Conservation (phyloP, 108 stramenopile species). For the Fistulifera solaris region DNA sequence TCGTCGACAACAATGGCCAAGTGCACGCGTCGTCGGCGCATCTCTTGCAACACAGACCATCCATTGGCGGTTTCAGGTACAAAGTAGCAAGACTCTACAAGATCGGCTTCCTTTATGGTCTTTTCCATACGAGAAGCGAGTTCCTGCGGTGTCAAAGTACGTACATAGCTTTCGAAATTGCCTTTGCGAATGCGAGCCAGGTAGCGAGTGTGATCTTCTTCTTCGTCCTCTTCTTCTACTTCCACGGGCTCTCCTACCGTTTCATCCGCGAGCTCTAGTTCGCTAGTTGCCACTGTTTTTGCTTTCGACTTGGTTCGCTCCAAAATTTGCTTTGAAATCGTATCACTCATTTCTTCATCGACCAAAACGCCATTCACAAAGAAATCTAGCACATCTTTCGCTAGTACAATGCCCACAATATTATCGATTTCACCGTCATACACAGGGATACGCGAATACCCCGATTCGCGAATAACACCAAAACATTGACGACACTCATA, state of each 20-base stretch:
- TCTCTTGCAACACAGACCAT: constrained; percentile 95
- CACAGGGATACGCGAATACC: constrained; percentile 91
- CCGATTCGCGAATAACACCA: constrained; percentile 73
- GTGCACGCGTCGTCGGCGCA: constrained; percentile 88
- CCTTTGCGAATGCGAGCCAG: background rate
- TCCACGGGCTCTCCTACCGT: background rate
- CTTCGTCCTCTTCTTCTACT: constrained; percentile 1
- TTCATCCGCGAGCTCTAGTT: background rate
- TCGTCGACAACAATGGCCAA: constrained; percentile 98
- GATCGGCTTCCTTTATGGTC: constrained; percentile 67
- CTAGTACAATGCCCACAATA: constrained; percentile 91
- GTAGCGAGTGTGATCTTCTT: constrained; percentile 4
- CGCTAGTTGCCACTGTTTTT: background rate
- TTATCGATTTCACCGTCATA: constrained; percentile 97
- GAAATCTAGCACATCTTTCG: constrained; percentile 91
- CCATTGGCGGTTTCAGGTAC: constrained; percentile 95
- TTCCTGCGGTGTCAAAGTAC: constrained; percentile 67
- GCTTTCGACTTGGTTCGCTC: background rate
- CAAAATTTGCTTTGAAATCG: constrained; percentile 7
- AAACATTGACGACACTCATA: constrained; percentile 76
- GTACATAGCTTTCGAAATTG: constrained; percentile 45
- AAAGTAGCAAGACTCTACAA: constrained; percentile 93
- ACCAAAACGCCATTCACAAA: constrained; percentile 84
- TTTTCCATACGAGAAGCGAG: constrained; percentile 74
- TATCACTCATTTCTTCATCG: constrained; percentile 49